Evolutionary conservation across 805 yeast species (phyloP).

Genomic region (Yamadazyma insecticola): DNA sequence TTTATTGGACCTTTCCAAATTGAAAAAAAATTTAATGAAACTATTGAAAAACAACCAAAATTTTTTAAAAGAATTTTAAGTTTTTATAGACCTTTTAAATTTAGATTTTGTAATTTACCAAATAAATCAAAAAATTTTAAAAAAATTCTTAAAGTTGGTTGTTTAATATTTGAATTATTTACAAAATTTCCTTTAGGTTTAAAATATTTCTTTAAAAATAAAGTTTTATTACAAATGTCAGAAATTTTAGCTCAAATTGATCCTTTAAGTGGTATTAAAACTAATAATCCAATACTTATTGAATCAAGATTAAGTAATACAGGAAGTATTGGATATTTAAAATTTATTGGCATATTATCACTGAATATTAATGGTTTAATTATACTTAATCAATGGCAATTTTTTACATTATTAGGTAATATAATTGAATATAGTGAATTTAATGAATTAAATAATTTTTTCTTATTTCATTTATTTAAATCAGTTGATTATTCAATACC

Average conservation of each 20-base stretch:
- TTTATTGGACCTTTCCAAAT: slow-evolving; percentile 79
- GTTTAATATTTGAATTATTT: slow-evolving; percentile 65
- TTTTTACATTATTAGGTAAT: slow-evolving; percentile 76
- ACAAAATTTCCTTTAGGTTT: slow-evolving; percentile 63
- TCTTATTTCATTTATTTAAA: slow-evolving; percentile 53
- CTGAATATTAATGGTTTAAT: slow-evolving; percentile 56
- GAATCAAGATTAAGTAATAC: slow-evolving; percentile 56
- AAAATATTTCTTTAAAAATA: slow-evolving; percentile 61
- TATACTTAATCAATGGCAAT: slow-evolving; percentile 75
- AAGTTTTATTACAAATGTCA: slow-evolving; percentile 80
- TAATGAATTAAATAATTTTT: slow-evolving; percentile 38
- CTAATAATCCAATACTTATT: slow-evolving; percentile 72
- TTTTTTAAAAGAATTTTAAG: slow-evolving; percentile 80
- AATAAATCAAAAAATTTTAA: slow-evolving; percentile 40
- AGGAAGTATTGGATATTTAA: slow-evolving; percentile 70
- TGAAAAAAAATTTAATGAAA: slow-evolving; percentile 71
- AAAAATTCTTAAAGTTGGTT: slow-evolving; percentile 66
- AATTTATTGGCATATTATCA: slow-evolving; percentile 71
- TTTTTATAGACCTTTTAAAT: slow-evolving; percentile 88
- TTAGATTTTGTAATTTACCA: slow-evolving; percentile 51
- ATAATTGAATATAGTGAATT: slow-evolving; percentile 47
- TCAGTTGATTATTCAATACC: slow-evolving; percentile 49
- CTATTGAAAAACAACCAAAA: slow-evolving; percentile 68
- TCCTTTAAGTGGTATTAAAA: slow-evolving; percentile 68
- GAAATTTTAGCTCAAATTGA: slow-evolving; percentile 85